Evolutionary conservation across 371 early-diverging fungal genomes (phyloP), one percentile per base, ranked within the genome.

Genomic region (Apophysomyces elegans): DNA sequence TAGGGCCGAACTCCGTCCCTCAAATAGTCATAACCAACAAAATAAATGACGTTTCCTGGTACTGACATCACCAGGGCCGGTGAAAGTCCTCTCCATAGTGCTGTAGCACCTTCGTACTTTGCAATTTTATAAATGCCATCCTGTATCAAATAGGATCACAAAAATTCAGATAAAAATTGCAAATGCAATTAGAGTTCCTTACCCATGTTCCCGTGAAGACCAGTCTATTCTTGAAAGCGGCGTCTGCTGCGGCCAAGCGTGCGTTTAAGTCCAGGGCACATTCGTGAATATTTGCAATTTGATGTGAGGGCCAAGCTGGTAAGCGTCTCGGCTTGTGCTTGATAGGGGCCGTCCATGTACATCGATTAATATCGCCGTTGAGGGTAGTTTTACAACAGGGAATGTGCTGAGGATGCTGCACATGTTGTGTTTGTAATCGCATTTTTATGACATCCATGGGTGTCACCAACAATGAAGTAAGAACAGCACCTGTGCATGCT

Each of bases 381-480:
- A 65, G 71, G 57, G 43, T 63, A 7, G 35, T 61, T 6, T 26
- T 37, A 13, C 37, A 46, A 35, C 62, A 56, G 32, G 41, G 32
- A 16, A 21, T 59, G 26, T 16, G 37, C 14, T 61, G 50, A 62
- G 18, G 46, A 9, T 56, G 44, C 36, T 54, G 68, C 26, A 56
- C 41, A 57, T 69, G 65, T 58, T 89, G 92, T 4, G 93, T 87
- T 71, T 96, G 97, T 78, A 96, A 84, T 44, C 97, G 83, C 44
- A 93, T 94, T 73, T 97, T 97, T 44, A 97, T 89, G 13, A 97
- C 95, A 73, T 97, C 97, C 71, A 97, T 88, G 8, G 97, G 97
- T 5, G 97, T 96, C 37, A 93, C 93, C 86, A 76, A 69, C 18
- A 63, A 32, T 0, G 65, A 65, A n/a, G 65, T 65, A 13, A 65